These are phyloP conservation scores for Solanum tarapatanum DNA, from an alignment of 257 asterid genomes.

Conservation along the genomic window DNA sequence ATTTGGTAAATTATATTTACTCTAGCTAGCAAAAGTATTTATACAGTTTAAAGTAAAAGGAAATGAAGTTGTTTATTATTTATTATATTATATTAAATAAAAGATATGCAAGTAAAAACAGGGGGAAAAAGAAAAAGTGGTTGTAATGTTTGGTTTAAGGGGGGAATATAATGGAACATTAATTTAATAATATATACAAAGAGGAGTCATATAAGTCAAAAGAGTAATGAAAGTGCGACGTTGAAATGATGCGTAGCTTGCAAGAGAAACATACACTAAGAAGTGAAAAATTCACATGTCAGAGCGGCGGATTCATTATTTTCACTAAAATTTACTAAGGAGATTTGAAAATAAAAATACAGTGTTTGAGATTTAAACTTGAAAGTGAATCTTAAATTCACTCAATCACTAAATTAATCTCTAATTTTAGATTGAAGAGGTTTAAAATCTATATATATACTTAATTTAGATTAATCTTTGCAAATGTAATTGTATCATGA, in stretches of 20 bases:
- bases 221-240: conserved; percentile 46
- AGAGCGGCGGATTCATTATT: neutral
- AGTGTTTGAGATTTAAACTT: neutral
- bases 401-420: no score
- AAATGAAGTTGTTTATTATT: no score
- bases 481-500: rapidly evolving
- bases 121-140: neutral
- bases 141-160: neutral
- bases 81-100: neutral
- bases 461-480: no score
- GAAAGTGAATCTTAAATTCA: no score
- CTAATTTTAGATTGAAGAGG: no score
- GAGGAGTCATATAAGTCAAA: conserved; percentile 20
- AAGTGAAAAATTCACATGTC: neutral
- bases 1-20: neutral
- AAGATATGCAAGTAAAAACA: neutral
- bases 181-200: neutral
- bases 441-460: no score
- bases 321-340: neutral
- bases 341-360: neutral
- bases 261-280: conserved; percentile 13
- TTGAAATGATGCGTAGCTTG: conserved; percentile 78
- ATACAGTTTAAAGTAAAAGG: neutral
- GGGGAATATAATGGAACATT: neutral
- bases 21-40: neutral